Evolutionary conservation across 257 asterid genomes (phyloP).

Genomic region (Solanum etuberosum): DNA sequence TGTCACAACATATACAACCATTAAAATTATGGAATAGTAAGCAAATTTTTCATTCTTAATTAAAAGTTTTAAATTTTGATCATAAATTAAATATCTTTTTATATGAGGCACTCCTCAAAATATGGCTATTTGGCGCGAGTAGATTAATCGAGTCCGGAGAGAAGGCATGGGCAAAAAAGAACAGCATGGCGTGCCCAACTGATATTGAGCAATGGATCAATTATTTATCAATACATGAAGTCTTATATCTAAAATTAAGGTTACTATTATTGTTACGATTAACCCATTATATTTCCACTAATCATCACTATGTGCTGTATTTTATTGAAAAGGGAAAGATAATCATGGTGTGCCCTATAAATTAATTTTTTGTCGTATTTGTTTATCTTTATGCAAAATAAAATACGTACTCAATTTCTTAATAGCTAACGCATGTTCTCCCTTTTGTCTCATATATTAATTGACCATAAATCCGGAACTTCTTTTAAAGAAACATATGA

Average conservation of each 20-base stretch:
- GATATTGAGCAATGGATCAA: neutral
- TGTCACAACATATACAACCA: no score
- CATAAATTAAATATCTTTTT: no score
- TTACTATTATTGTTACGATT: neutral
- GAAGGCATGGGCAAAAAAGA: neutral
- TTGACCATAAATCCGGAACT: neutral
- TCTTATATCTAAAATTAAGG: neutral
- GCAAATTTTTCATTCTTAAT: no score
- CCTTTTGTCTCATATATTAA: neutral
- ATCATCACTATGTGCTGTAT: neutral
- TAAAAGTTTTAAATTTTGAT: no score
- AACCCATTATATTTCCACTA: neutral
- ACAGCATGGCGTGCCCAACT: neutral
- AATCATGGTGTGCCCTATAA: neutral
- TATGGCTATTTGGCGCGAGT: neutral
- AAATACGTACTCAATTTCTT: neutral
- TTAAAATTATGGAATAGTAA: no score
- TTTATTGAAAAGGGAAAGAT: neutral
- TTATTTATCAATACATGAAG: neutral
- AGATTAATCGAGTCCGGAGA: neutral
- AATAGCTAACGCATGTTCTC: neutral
- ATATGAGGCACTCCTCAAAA: neutral
- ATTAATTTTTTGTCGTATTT: neutral
- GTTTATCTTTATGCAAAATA: neutral
- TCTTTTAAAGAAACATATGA: neutral